Base-by-base conservation (phyloP, 805 yeast species). In the Myxozyma lipomycoides region DNA sequence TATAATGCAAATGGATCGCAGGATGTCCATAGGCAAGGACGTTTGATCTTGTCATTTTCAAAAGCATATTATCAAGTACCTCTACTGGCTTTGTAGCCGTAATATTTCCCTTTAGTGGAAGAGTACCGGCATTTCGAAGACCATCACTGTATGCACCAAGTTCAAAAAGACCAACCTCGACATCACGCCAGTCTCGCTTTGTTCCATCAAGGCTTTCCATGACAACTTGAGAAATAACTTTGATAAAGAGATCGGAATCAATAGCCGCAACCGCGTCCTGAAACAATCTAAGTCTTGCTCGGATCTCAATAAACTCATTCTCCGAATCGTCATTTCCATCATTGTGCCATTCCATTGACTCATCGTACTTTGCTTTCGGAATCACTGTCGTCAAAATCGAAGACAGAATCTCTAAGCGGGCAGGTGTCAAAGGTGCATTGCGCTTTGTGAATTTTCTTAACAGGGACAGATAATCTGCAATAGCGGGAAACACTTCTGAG, bases 131-230 rank as follows among this genome's bases (percentile, higher is more conserved):
- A 61, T 82, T 85, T 66, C 87, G 80, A 51, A 90, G 73, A 49
- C 86, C 78, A 54, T 91, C 98, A 45, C 89, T 81, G 58, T 83
- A 82, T 58, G 82, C 84, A 46, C 81, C 78, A 63, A 93, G 75
- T 68, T 90, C 95, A 65, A 75, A 89, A 46, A 93, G 72, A 2
- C 96, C 97, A 56, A 93, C 74, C 68, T 93, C 99, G 36, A 87
- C 74, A 24, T 77, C 79, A 64, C 88, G 79, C 98, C 98, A 90
- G 57, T 82, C 48, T 10, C 51, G 47, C 25, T 48, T 55, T 57
- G 62, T 60, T 2, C 53, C 49, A 19, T 63, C 57, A 52, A 77
- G 60, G 18, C 77, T 71, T 59, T 74, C 68, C 61, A 80, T 73
- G 45, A 86, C 81, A 42, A 86, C 78, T n/a, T 70, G 66, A 2